Percentiles rank a stretch among this genome's conserved stretches.
phyloP scores from a whole-genome alignment of 805 yeast genomes.

The Saccharomycopsis malanga region DNA sequence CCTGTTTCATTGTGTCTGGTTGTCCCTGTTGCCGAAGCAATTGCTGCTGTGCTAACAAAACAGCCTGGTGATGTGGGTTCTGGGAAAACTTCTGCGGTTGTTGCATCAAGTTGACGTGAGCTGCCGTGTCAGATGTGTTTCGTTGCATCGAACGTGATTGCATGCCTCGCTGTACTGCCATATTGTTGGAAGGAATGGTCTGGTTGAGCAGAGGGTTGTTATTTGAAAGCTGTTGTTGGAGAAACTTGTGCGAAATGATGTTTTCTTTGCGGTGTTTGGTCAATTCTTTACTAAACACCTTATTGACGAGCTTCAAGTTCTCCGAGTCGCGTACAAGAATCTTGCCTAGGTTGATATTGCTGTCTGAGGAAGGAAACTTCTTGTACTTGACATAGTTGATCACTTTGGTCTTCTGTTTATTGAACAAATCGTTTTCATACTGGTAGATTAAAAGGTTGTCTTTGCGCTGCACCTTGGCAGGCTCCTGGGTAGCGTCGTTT shows the following conservation, averaged over 20 bases:
- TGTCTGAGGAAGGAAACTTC: not conserved
- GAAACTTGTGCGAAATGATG: not conserved
- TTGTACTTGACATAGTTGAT: constrained; percentile 2
- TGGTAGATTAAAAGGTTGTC: constrained; percentile 18
- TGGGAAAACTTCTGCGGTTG: not conserved
- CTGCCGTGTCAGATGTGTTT: not conserved
- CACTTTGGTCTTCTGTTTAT: not conserved
- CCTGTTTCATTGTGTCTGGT: not conserved
- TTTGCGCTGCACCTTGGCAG: constrained; percentile 4
- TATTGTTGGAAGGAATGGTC: not conserved
- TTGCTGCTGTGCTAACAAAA: not conserved
- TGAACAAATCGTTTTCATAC: constrained; percentile 15
- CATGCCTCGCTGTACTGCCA: not conserved
- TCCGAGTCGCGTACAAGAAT: constrained; percentile 13
- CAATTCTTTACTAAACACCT: constrained; percentile 5
- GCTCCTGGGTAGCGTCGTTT: not conserved
- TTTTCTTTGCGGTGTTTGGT: constrained; percentile 2
- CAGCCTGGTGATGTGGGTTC: not conserved
- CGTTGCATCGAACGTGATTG: not conserved
- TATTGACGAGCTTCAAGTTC: constrained; percentile 16
- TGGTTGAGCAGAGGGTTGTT: not conserved
- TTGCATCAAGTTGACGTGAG: not conserved
- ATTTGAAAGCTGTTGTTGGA: constrained; percentile 1
- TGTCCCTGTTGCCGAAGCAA: constrained; percentile 1
- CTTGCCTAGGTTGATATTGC: constrained; percentile 11